Evolutionary conservation across 2,329 filamentous ascomycete species (phyloP), one percentile per base, ranked within the genome.

Genomic region (Diaporthe ilicicola): DNA sequence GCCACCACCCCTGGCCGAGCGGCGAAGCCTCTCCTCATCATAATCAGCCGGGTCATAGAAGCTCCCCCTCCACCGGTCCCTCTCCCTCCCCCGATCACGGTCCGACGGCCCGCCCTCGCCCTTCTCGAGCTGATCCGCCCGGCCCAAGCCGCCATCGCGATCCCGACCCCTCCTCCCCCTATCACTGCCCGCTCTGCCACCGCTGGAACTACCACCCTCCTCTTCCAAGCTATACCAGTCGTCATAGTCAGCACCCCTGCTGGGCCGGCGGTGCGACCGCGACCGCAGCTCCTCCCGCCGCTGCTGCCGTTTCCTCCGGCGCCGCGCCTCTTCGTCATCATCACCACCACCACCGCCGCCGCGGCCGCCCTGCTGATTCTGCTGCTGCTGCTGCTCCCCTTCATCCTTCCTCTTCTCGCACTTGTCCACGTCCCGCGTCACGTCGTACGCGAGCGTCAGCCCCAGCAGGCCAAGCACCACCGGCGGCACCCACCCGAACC

Each of bases 401-500:
- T 74, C 74, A n/a, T 73, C 72, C 15, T 75, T 77, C 50, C 70
- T 75, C 32, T 78, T 76, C 69, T 81, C 79, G 39, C 73, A 73
- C 73, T 80, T 79, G 65, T 79, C 78, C 67, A 83, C 81, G 51
- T 83, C 79, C 67, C 81, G 81, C 72, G 84, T 82, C 72, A 83
- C 80, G 70, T 82, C 81, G 74, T 83, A 82, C n/a, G 76, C 75
- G 1, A 82, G 75, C 17, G 79, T 75, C 22, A 80, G 76, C 7
- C 80, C 82, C 19, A 81, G 74, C 29, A 82, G 75, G 9, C 79
- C 81, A 2, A 86, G 79, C 22, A 78, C 76, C 39, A 85, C 70
- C 69, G 80, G 82, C 37, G 81, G 79, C 5, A 76, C 79, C 81
- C 83, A 84, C 67, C 81, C 80, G 75, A 84, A 86, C 39, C 80